Conservation (phyloP, 108 stramenopile species). For the Skeletonema menzelii region DNA sequence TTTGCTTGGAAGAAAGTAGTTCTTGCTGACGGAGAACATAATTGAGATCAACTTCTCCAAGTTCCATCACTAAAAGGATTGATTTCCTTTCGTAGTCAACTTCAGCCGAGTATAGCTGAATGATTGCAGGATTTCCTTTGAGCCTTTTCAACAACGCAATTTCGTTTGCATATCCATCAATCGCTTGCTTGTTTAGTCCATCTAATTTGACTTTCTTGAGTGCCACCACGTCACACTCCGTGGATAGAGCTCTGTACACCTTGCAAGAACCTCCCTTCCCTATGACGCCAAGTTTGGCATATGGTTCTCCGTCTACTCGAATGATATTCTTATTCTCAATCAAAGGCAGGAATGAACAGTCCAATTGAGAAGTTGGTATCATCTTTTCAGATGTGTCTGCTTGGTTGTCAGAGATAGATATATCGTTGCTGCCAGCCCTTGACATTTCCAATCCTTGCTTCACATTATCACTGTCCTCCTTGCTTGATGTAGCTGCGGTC, state of each 20-base stretch:
- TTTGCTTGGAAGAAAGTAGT: conserved; percentile 27
- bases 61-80: conserved; percentile 92
- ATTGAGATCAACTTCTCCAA: conserved; percentile 97
- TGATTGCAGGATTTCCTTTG: conserved; percentile 91
- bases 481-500: background rate
- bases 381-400: conserved; percentile 2
- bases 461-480: background rate
- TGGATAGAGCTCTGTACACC: conserved; percentile 88
- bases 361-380: conserved; percentile 24
- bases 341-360: conserved; percentile 69
- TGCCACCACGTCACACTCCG: conserved; percentile 85
- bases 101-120: conserved; percentile 89
- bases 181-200: conserved; percentile 76
- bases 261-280: conserved; percentile 97
- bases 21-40: conserved; percentile 87
- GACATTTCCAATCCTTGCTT: background rate
- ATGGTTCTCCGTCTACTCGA: conserved; percentile 77
- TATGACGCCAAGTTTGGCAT: conserved; percentile 92
- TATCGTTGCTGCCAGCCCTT: background rate
- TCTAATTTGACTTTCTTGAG: conserved; percentile 95
- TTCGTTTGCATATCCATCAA: conserved; percentile 97
- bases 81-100: conserved; percentile 84
- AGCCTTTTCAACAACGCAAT: conserved; percentile 89
- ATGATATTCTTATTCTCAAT: conserved; percentile 83
- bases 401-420: background rate